Percentiles rank a stretch among this genome's conserved stretches.
Conservation (phyloP, 2,329 filamentous ascomycete species). For the Botrytis fragariae region DNA sequence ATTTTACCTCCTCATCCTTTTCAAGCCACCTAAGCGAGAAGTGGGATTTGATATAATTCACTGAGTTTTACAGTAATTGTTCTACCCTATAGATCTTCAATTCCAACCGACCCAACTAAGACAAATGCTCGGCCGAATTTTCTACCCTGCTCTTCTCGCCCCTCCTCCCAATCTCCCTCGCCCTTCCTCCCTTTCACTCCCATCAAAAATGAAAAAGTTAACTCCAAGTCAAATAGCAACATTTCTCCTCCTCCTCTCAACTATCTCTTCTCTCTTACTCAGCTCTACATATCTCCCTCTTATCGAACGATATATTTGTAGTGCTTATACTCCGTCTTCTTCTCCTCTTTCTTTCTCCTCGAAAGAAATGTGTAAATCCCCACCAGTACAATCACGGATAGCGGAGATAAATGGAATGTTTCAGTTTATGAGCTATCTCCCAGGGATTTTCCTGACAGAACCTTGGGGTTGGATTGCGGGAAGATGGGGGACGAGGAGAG, state of each 20-base stretch:
- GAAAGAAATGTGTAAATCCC: not conserved
- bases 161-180: not conserved
- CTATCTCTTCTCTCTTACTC: not conserved
- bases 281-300: not conserved
- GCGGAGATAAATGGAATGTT: not conserved
- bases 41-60: not conserved
- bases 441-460: not conserved
- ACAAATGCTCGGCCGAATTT: not conserved
- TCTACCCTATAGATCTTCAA: not conserved
- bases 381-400: not conserved
- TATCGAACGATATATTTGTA: not conserved
- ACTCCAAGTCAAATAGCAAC: not conserved
- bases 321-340: not conserved
- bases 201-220: not conserved
- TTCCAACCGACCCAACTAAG: too few relatives aligned
- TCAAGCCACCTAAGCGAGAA: not conserved
- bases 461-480: not conserved
- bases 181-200: not conserved
- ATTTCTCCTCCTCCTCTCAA: not conserved
- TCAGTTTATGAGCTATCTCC: not conserved
- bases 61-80: too few relatives aligned
- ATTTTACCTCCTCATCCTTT: not conserved
- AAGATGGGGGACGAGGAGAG: not conserved
- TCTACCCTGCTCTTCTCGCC: not conserved
- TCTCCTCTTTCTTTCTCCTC: not conserved